A percentile compares a stretch with the other conserved stretches of the same genome.
Evolutionary conservation across 1,139 yeast genomes (phyloP).

Genomic region (Yamadazyma membranifaciens): DNA sequence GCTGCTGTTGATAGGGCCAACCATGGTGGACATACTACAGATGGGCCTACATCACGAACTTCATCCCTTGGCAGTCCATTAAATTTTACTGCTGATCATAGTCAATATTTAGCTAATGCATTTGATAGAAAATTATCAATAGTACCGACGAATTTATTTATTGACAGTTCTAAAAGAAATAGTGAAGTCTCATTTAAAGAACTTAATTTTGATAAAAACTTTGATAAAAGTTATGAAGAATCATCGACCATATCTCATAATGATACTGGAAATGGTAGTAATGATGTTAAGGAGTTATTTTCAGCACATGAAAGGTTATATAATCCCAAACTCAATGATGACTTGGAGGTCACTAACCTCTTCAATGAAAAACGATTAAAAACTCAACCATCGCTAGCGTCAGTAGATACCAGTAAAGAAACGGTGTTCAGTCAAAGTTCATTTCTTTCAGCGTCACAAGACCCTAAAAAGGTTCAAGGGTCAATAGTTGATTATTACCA

Average conservation of each 20-base stretch:
- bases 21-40: background rate
- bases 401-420: constrained; percentile 14
- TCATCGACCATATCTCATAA: too few relatives aligned
- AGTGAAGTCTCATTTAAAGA: constrained; percentile 29
- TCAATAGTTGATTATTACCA: constrained; percentile 45
- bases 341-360: constrained; percentile 10
- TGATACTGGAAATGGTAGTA: constrained; percentile 11
- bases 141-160: constrained; percentile 26
- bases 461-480: constrained; percentile 15
- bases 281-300: constrained; percentile 28
- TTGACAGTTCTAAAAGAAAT: constrained; percentile 13
- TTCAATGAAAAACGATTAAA: constrained; percentile 11
- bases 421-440: constrained; percentile 10
- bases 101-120: constrained; percentile 10
- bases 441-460: background rate
- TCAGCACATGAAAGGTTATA: constrained; percentile 36
- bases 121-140: constrained; percentile 26
- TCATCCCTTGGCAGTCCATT: constrained; percentile 30
- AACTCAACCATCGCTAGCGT: constrained; percentile 14
- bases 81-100: constrained; percentile 17
- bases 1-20: background rate
- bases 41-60: constrained; percentile 18
- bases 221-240: constrained; percentile 1
- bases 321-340: constrained; percentile 11
- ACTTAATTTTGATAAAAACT: constrained; percentile 11